Evolutionary conservation across 2,329 filamentous ascomycete species (phyloP), one percentile per base, ranked within the genome.

Genomic region (Aspergillus ibericus): DNA sequence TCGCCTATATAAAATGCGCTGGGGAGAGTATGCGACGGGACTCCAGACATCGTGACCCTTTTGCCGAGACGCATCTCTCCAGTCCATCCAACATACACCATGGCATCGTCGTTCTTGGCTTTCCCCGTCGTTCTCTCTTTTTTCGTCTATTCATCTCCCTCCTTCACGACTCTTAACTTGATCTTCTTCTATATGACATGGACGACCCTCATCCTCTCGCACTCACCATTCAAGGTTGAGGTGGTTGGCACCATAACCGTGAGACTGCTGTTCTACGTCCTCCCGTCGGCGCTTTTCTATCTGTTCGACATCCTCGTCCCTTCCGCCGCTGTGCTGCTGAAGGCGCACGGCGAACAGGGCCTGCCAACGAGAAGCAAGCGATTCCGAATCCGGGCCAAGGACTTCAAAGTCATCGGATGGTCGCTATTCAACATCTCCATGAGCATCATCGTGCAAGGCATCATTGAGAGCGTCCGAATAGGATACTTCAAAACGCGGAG

Each of bases 141-240:
- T 36, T 74, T 20, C 62, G 72, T 35, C 61, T 73, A 8, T 40
- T 73, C 2, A 71, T 70, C 5, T 63, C 83, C 85, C 6, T 88
- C 89, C 6, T 92, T 89, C 79, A 93, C 92, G 1, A 92, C 88
- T 1, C 80, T 96, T 63, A 96, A 95, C 73, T 78, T 96, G 22
- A 79, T 96, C 62, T 93, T 96, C 80, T 95, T 96, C 76, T 93
- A 92, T 74, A 84, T 96, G 78, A 93, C 91, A 66, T 96, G 92
- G 92, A 86, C 87, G 5, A 93, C 91, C 0, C 82, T 97, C 32
- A 86, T 96, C 38, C 80, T 93, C 3, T 89, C 89, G 6, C 89
- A 96, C 68, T 82, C 88, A 1, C 87, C 90, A 0, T 79, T 95
- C 15, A 84, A 85, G 59, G 85, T 96, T 58, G 91, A 96, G 72